Conservation (phyloP, 352 stramenopile genomes). For the Globisporangium orthogonon region DNA sequence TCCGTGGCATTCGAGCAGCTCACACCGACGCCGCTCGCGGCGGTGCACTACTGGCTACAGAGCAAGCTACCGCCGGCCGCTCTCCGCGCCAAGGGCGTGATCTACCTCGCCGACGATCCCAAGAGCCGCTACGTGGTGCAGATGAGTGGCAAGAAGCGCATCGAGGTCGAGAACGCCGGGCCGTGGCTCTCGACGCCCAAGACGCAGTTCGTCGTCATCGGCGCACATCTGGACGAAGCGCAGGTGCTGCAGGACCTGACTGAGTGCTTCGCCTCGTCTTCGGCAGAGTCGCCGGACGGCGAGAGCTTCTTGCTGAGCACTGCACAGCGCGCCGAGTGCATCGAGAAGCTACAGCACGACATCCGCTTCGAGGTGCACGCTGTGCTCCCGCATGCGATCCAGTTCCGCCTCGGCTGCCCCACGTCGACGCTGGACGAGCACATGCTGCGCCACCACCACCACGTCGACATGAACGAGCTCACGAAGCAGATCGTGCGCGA, state of each 20-base stretch:
- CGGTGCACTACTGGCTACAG: slow-evolving; percentile 45
- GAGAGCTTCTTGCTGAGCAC: background rate
- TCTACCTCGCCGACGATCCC: slow-evolving; percentile 56
- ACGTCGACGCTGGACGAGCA: slow-evolving; percentile 40
- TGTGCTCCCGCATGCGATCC: slow-evolving; percentile 17
- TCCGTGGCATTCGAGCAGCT: slow-evolving; percentile 42
- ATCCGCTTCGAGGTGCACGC: slow-evolving; percentile 38
- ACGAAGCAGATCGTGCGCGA: slow-evolving; percentile 47
- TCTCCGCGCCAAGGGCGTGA: slow-evolving; percentile 56
- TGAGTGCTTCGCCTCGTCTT: slow-evolving; percentile 4
- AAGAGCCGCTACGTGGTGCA: slow-evolving; percentile 62
- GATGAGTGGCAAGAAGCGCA: slow-evolving; percentile 54
- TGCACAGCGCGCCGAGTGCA: slow-evolving; percentile 9
- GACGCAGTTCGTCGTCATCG: slow-evolving; percentile 72
- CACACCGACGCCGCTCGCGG: slow-evolving; percentile 32
- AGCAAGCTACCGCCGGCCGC: slow-evolving; percentile 23
- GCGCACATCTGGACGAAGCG: slow-evolving; percentile 29
- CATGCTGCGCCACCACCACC: slow-evolving; percentile 68
- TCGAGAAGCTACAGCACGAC: slow-evolving; percentile 31
- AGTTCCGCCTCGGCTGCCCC: slow-evolving; percentile 49
- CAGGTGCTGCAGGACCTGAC: slow-evolving; percentile 24
- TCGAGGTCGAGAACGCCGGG: slow-evolving; percentile 60
- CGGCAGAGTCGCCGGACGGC: background rate
- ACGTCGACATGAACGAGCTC: slow-evolving; percentile 69
- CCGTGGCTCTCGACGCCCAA: slow-evolving; percentile 50